These are phyloP conservation scores for Pseudonitzschia multiseries DNA, from an alignment of 108 stramenopile species.

Conservation along the genomic window DNA sequence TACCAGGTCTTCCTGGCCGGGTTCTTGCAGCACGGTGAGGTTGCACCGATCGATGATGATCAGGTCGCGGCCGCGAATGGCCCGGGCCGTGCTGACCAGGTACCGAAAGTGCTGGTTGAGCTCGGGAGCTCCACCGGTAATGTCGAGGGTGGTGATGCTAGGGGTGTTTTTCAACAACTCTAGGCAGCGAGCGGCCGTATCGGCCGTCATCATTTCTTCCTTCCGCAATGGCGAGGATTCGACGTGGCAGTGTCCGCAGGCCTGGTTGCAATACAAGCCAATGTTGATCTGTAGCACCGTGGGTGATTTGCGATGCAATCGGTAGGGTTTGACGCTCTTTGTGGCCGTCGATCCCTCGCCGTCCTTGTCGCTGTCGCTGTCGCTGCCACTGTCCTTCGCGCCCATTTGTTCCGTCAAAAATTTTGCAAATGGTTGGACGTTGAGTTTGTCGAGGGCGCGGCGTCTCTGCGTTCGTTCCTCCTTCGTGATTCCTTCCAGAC, in stretches of 20 bases:
- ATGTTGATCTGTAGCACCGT: constrained; percentile 94
- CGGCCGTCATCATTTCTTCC: constrained; percentile 86
- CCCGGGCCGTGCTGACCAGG: constrained; percentile 82
- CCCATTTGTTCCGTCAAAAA: constrained; percentile 54
- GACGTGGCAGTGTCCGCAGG: constrained; percentile 92
- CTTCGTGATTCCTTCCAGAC: constrained; percentile 55
- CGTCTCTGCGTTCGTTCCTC: constrained; percentile 87
- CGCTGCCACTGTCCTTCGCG: not conserved
- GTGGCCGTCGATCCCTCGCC: not conserved
- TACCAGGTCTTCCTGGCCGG: constrained; percentile 91
- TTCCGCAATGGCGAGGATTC: constrained; percentile 92
- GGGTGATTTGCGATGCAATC: constrained; percentile 28
- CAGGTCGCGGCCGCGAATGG: constrained; percentile 60
- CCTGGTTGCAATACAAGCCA: constrained; percentile 97
- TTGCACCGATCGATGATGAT: constrained; percentile 98
- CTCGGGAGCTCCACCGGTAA: constrained; percentile 98
- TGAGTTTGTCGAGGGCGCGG: constrained; percentile 83
- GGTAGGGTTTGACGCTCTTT: constrained; percentile 11
- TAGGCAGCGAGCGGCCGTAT: constrained; percentile 86
- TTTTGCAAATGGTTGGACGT: constrained; percentile 77
- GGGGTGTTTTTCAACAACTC: constrained; percentile 77
- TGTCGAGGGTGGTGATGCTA: constrained; percentile 84
- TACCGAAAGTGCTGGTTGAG: constrained; percentile 88
- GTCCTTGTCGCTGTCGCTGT: not conserved
- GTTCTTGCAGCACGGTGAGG: constrained; percentile 93